A percentile compares a stretch with the other conserved stretches of the same genome.
These are phyloP conservation scores for Sideroxylon spinosum DNA, from an alignment of 179 eudicot genomes.

Conservation along the genomic window DNA sequence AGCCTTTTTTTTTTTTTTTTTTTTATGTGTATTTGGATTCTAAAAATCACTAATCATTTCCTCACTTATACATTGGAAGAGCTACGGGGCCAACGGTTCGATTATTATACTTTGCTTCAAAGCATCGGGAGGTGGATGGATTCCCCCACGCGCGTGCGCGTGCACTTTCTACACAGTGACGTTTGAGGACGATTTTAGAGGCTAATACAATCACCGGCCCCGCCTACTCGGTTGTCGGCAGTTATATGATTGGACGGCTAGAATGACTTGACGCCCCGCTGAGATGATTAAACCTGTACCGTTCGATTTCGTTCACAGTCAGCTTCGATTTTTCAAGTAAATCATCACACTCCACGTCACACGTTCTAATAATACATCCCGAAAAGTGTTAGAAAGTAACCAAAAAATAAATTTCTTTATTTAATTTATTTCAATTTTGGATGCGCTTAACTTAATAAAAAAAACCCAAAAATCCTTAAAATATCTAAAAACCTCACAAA, in stretches of 20 bases:
- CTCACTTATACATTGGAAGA: slow-evolving; percentile 4
- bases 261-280: neutral
- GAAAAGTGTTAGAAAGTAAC: neutral
- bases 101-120: slow-evolving; percentile 21
- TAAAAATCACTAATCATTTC: slow-evolving; percentile 2
- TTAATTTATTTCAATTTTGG: too few species aligned
- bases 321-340: neutral
- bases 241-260: neutral
- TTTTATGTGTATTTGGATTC: too few species aligned
- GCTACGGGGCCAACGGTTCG: slow-evolving; percentile 20
- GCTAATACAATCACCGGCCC: neutral
- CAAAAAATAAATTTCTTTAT: too few species aligned
- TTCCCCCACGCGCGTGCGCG: neutral
- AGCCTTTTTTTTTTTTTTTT: neutral
- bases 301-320: neutral
- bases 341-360: neutral
- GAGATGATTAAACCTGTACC: neutral
- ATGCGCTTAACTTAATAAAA: slow-evolving; percentile 1
- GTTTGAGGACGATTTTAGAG: neutral
- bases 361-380: neutral
- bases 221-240: neutral
- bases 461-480: too few species aligned
- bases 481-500: too few species aligned
- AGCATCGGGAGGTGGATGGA: neutral
- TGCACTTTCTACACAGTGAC: neutral